Evolutionary conservation across 2,329 filamentous ascomycete genomes (phyloP).

Genomic region (Teratosphaeria nubilosa): DNA sequence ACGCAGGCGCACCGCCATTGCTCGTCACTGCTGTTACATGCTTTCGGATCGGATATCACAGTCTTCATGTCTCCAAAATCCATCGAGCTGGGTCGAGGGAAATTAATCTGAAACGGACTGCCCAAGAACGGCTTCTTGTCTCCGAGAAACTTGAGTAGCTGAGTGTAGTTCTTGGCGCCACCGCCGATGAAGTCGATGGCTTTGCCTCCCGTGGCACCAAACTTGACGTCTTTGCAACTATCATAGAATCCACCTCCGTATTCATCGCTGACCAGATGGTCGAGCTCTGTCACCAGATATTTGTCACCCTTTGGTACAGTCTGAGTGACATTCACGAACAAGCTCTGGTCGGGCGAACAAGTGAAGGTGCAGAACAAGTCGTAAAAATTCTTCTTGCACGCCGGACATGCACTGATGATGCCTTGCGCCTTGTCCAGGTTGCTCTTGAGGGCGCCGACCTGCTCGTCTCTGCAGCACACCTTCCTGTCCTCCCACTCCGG

Average conservation of each 20-base stretch:
- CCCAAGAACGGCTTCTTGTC: conserved; percentile 77
- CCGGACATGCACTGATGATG: conserved; percentile 86
- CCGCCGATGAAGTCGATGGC: conserved; percentile 96
- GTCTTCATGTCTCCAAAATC: conserved; percentile 61
- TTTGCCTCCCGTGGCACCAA: conserved; percentile 83
- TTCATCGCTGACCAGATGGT: conserved; percentile 74
- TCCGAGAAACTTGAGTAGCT: conserved; percentile 83
- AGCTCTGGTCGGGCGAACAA: conserved; percentile 90
- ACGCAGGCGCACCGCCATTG: conserved; percentile 85
- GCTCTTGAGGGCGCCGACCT: conserved; percentile 70
- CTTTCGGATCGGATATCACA: conserved; percentile 62
- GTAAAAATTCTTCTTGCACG: conserved; percentile 97
- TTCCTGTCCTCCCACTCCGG: conserved; percentile 73
- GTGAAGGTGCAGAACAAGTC: conserved; percentile 98
- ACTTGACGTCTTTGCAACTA: conserved; percentile 98
- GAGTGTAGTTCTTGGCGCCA: conserved; percentile 78
- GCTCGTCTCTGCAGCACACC: conserved; percentile 74
- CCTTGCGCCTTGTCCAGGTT: conserved; percentile 80
- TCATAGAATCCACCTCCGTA: conserved; percentile 86
- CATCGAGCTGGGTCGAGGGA: conserved; percentile 51
- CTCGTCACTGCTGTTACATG: conserved; percentile 82
- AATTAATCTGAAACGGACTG: conserved; percentile 98
- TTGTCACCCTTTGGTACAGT: conserved; percentile 53
- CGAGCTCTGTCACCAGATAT: conserved; percentile 72
- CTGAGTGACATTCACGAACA: conserved; percentile 86